A percentile compares a stretch with the other conserved stretches of the same genome.
phyloP scores from a whole-genome alignment of 1,284 basidiomycete genomes.

The Ceratobasidium sp. region DNA sequence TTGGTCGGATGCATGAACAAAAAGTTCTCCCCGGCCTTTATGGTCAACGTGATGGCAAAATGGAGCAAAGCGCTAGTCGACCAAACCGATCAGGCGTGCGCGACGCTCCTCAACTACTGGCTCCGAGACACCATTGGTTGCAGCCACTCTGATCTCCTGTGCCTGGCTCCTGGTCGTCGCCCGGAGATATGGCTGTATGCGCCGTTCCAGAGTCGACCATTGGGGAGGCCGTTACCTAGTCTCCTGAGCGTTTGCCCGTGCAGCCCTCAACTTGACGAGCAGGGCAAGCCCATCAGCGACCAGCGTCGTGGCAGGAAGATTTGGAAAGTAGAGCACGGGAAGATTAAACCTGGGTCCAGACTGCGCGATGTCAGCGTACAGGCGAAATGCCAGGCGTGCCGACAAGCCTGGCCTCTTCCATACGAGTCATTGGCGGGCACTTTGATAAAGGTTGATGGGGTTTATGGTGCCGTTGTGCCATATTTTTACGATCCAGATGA shows the following conservation, averaged over 20 bases:
- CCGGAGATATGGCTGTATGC: constrained; percentile 22
- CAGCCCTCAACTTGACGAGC: background rate
- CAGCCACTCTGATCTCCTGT: constrained; percentile 6
- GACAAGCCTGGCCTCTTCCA: background rate
- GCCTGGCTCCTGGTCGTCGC: background rate
- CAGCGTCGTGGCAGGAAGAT: background rate
- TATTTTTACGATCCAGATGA: background rate
- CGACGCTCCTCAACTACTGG: background rate
- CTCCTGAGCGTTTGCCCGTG: constrained; percentile 19
- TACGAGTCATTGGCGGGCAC: background rate
- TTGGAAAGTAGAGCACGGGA: constrained; percentile 6
- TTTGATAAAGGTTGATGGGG: background rate
- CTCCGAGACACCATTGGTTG: background rate
- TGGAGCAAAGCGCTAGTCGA: background rate
- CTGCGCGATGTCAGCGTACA: background rate
- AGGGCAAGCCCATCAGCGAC: background rate
- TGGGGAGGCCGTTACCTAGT: constrained; percentile 13
- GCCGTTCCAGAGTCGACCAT: constrained; percentile 20
- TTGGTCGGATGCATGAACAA: constrained; percentile 8
- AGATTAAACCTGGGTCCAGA: background rate
- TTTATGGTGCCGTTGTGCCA: background rate
- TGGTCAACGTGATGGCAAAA: background rate
- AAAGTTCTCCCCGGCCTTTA: background rate
- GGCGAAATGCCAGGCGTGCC: background rate
- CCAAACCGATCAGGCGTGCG: background rate